These are phyloP conservation scores for Microdochium nivale DNA, from an alignment of 2,329 filamentous ascomycete species.

Conservation along the genomic window DNA sequence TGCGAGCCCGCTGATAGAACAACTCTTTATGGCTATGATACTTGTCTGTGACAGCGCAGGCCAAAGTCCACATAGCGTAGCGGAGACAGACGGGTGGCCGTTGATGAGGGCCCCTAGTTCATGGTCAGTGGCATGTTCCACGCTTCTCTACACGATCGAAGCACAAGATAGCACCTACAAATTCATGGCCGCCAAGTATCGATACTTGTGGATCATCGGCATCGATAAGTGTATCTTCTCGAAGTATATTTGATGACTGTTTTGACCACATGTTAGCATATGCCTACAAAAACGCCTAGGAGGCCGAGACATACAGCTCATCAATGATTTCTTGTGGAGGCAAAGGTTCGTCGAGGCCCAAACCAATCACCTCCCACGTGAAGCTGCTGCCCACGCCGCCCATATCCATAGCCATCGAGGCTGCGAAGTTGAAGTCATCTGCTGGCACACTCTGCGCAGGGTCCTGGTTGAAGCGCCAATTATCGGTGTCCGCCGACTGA, in stretches of 20 bases:
- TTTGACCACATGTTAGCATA: background rate
- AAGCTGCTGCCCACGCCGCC: slow-evolving; percentile 47
- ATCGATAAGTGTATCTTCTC: slow-evolving; percentile 79
- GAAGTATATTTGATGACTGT: slow-evolving; percentile 76
- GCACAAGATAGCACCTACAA: slow-evolving; percentile 37
- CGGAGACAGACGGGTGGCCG: slow-evolving; percentile 80
- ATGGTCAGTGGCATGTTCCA: slow-evolving; percentile 1
- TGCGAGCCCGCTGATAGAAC: slow-evolving; percentile 83
- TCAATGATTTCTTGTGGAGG: slow-evolving; percentile 60
- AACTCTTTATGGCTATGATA: slow-evolving; percentile 72
- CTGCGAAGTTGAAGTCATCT: slow-evolving; percentile 52
- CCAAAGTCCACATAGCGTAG: slow-evolving; percentile 94
- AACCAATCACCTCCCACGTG: slow-evolving; percentile 68
- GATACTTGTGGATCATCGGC: slow-evolving; percentile 82
- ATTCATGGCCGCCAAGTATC: slow-evolving; percentile 84
- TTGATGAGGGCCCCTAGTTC: slow-evolving; percentile 60
- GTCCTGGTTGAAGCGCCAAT: slow-evolving; percentile 46
- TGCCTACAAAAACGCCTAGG: slow-evolving; percentile 1
- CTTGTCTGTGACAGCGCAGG: slow-evolving; percentile 78
- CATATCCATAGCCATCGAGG: slow-evolving; percentile 39
- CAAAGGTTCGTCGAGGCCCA: slow-evolving; percentile 50
- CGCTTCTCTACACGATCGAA: background rate
- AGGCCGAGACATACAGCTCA: slow-evolving; percentile 54
- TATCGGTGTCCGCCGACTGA: slow-evolving; percentile 32
- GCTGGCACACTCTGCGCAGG: slow-evolving; percentile 39